Percentiles rank a stretch among this genome's conserved stretches.
These are phyloP conservation scores for Volvox reticuliferus DNA, from an alignment of 139 green algal species.

Conservation along the genomic window DNA sequence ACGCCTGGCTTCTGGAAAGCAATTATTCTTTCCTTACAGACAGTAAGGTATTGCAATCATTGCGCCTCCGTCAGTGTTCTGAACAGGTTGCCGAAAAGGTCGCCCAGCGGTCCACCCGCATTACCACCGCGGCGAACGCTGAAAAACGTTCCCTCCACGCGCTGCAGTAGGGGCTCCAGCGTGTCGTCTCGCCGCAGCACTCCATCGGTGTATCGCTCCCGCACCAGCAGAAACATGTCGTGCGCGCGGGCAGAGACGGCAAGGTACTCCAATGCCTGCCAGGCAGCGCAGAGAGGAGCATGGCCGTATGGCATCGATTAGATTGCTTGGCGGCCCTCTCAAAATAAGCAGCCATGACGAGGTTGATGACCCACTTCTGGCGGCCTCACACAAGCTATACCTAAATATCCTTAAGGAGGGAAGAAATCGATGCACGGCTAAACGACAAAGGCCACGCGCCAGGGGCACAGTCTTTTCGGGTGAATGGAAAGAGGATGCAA, in stretches of 20 bases:
- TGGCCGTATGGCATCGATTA: too few species aligned
- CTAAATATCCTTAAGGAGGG: too few species aligned
- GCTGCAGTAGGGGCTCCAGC: not conserved
- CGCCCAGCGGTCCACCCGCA: constrained; percentile 10
- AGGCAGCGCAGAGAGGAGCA: not conserved
- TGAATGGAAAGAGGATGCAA: too few species aligned
- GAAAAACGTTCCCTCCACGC: constrained; percentile 5
- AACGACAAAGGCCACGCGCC: too few species aligned
- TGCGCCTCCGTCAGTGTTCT: constrained; percentile 23
- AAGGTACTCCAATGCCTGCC: not conserved
- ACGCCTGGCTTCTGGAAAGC: too few species aligned
- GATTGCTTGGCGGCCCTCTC: too few species aligned
- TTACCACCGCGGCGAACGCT: not conserved
- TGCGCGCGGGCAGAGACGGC: not conserved
- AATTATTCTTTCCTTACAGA: too few species aligned
- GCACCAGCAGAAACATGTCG: not conserved
- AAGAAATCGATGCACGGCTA: too few species aligned
- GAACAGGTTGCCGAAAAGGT: constrained; percentile 15
- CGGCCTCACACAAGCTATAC: too few species aligned
- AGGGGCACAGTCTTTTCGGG: too few species aligned
- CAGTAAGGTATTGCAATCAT: not conserved
- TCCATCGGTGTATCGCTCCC: constrained; percentile 23
- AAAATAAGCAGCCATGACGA: too few species aligned
- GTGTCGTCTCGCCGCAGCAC: constrained; percentile 30
- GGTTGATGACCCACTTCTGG: too few species aligned